phyloP scores from a whole-genome alignment of 768 basidiomycete species.

The Mycena indigotica region DNA sequence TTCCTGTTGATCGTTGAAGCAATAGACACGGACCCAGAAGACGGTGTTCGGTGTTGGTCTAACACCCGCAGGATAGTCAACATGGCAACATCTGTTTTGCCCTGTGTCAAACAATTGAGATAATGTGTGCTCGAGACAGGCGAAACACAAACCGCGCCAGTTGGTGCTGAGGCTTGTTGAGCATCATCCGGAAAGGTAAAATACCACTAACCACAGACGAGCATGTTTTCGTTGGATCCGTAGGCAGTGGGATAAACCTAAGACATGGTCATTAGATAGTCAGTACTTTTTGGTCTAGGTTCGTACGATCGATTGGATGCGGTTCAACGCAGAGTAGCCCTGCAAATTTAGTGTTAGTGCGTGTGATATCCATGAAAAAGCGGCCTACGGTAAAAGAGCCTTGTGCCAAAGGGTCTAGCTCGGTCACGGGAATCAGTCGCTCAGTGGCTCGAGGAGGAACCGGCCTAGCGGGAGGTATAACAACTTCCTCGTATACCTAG shows the following conservation, averaged over 20 bases:
- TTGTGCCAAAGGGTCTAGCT: conserved; percentile 74
- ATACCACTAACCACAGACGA: conserved; percentile 74
- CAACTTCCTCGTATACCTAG: conserved; percentile 89
- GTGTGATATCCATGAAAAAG: neutral
- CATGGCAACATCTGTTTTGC: conserved; percentile 99
- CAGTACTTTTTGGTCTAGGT: neutral
- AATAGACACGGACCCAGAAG: conserved; percentile 34
- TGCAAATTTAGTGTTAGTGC: conserved; percentile 31
- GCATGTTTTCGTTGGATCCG: conserved; percentile 93
- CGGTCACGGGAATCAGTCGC: conserved; percentile 65
- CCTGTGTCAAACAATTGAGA: conserved; percentile 50
- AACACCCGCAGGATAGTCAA: conserved; percentile 88
- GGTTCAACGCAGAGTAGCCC: conserved; percentile 87
- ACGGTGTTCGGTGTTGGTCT: conserved; percentile 57
- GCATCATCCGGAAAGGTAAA: neutral
- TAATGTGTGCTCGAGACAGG: conserved; percentile 13
- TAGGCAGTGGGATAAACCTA: conserved; percentile 81
- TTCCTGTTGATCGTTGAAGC: conserved; percentile 61
- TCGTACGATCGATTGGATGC: conserved; percentile 90
- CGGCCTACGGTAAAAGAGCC: conserved; percentile 83
- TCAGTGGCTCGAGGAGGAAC: conserved; percentile 76
- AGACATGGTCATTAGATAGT: neutral
- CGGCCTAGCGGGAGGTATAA: conserved; percentile 79
- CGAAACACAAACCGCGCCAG: conserved; percentile 87
- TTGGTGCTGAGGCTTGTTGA: conserved; percentile 95